phyloP scores from a whole-genome alignment of 2,329 filamentous ascomycete genomes.

The Cordyceps fumosorosea region DNA sequence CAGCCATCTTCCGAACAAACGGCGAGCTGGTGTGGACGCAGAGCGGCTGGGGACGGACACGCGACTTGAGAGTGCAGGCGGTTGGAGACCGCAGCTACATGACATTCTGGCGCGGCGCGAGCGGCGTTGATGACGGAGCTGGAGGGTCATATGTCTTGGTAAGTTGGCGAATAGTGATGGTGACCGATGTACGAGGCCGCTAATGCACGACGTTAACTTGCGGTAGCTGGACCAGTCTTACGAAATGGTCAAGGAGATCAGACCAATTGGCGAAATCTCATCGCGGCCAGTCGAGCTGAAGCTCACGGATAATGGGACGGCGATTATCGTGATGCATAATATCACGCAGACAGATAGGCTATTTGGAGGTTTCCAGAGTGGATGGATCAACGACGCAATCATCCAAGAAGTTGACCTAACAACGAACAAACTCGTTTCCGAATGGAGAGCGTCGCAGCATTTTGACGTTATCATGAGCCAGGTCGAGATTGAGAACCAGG shows the following conservation, averaged over 20 bases:
- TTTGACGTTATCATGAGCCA: slow-evolving; percentile 19
- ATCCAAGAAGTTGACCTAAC: slow-evolving; percentile 44
- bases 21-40: slow-evolving; percentile 41
- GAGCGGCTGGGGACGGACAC: slow-evolving; percentile 21
- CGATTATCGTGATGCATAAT: slow-evolving; percentile 34
- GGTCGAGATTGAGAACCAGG: slow-evolving; percentile 16
- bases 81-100: slow-evolving; percentile 15
- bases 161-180: slow-evolving; percentile 8
- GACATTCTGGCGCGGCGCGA: slow-evolving; percentile 32
- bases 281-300: slow-evolving; percentile 33
- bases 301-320: slow-evolving; percentile 33
- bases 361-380: slow-evolving; percentile 18
- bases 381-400: slow-evolving; percentile 28
- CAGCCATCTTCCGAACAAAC: slow-evolving; percentile 36
- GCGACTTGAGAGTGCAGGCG: slow-evolving; percentile 22
- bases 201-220: not conserved
- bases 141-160: slow-evolving; percentile 41
- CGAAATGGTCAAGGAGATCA: slow-evolving; percentile 21
- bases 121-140: slow-evolving; percentile 38
- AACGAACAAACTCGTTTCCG: slow-evolving; percentile 41
- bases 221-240: slow-evolving; percentile 26
- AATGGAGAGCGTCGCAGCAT: slow-evolving; percentile 33
- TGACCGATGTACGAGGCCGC: not conserved
- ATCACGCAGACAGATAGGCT: slow-evolving; percentile 20
- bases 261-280: slow-evolving; percentile 18